Evolutionary conservation across 208 protist genomes (phyloP), one percentile per base, ranked within the genome.

Genomic region (Crithidia acanthocephali): DNA sequence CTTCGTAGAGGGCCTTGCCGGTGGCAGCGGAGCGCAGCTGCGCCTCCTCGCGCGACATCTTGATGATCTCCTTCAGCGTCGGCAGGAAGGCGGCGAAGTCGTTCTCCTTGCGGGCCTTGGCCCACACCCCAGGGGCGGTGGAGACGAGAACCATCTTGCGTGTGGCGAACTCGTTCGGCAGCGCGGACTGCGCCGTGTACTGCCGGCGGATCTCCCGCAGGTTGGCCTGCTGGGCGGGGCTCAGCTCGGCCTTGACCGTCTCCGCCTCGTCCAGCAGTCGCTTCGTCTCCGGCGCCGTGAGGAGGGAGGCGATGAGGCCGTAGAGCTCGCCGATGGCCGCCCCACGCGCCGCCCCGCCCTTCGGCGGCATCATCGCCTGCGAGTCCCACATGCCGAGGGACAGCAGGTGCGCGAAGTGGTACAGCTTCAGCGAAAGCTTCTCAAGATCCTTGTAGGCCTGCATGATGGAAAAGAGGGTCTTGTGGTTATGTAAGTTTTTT

Each of bases 301-400:
- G 65, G 20, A 84, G 25, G 58, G 72, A 51, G 13, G 60, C 55
- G 20, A 68, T 84, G 89, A 32, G 72, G 71, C 75, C 83, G n/a
- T n/a, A 13, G 0, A 95, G 53, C 59, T 85, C 78, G 1, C 76
- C 80, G 40, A 89, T 72, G 11, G 91, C 88, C 13, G 81, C 78
- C 16, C 83, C 81, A 28, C 93, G 82, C 1, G 82, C 77, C 25
- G 72, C 74, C 7, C 78, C 59, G 30, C 84, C 87, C 64, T 93
- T 90, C 23, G 76, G 72, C 3, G 93, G 91, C 93, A 97, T 96
- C 61, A 83, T 81, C 6, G 82, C 68, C 20, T 84, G 42, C 42
- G 79, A 23, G 64, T 97, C 93, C 93, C 93, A 97, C 3, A 28
- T 30, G 1, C 73, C 83, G 10, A 95, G 65, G 9, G 51, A 53